Percentiles rank a stretch among this genome's conserved stretches.
Conservation (phyloP, 1,284 basidiomycete genomes). For the Sporisorium graminicola region DNA sequence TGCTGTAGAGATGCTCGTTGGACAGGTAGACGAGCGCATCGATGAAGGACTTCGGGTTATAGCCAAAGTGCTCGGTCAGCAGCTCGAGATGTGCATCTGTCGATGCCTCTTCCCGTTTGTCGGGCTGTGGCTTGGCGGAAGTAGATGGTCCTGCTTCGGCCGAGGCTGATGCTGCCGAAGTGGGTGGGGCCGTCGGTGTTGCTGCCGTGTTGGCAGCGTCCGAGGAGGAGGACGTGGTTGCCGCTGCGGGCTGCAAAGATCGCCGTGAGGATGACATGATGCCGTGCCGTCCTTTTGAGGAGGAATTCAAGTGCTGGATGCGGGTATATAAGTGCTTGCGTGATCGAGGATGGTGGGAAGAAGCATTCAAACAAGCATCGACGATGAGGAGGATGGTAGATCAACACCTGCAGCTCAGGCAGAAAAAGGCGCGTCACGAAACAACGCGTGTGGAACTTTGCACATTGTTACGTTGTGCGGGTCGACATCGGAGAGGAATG, state of each 20-base stretch:
- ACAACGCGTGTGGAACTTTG: conserved; percentile 23
- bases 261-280: conserved; percentile 31
- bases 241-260: conserved; percentile 26
- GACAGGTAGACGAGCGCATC: conserved; percentile 64
- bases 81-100: conserved; percentile 56
- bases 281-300: too few relatives aligned
- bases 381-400: conserved; percentile 22
- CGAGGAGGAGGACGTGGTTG: conserved; percentile 11
- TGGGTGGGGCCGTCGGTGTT: neutral
- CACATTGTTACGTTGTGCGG: conserved; percentile 15
- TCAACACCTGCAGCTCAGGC: conserved; percentile 17
- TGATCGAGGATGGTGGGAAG: neutral
- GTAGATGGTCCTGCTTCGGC: conserved; percentile 23
- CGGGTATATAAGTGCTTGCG: conserved; percentile 3
- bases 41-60: conserved; percentile 64
- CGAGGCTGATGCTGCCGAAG: conserved; percentile 12
- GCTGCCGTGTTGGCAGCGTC: conserved; percentile 5
- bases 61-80: conserved; percentile 69
- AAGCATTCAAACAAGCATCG: neutral
- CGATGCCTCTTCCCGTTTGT: conserved; percentile 40
- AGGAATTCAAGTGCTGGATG: neutral
- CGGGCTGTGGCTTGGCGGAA: conserved; percentile 1
- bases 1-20: conserved; percentile 65
- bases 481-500: too few relatives aligned
- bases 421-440: conserved; percentile 19